Conservation (phyloP, 1,139 yeast genomes). For the Candida glucosophila region DNA sequence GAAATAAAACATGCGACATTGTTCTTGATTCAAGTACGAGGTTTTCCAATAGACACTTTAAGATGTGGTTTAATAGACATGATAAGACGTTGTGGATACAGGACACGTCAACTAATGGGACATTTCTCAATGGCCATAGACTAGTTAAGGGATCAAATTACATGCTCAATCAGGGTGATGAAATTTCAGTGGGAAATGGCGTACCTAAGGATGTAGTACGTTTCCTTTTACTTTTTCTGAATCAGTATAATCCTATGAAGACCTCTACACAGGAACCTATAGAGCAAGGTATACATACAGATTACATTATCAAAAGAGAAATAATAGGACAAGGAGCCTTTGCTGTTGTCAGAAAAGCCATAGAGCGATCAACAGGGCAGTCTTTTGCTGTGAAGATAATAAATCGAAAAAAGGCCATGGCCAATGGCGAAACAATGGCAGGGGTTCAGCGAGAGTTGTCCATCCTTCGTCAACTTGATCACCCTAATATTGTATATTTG, state of each 20-base stretch:
- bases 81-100: slow-evolving; percentile 55
- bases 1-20: slow-evolving; percentile 61
- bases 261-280: slow-evolving; percentile 12
- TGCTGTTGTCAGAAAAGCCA: slow-evolving; percentile 88
- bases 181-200: slow-evolving; percentile 84
- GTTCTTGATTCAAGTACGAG: slow-evolving; percentile 56
- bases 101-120: slow-evolving; percentile 83
- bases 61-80: slow-evolving; percentile 49
- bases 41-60: slow-evolving; percentile 71
- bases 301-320: slow-evolving; percentile 72
- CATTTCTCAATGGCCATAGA: slow-evolving; percentile 68
- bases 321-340: slow-evolving; percentile 95
- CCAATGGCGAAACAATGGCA: slow-evolving; percentile 48
- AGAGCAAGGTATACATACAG: slow-evolving; percentile 53
- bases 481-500: slow-evolving; percentile 75
- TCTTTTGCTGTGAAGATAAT: slow-evolving; percentile 88
- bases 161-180: slow-evolving; percentile 85
- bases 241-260: slow-evolving; percentile 29
- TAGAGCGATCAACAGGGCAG: slow-evolving; percentile 76
- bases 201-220: slow-evolving; percentile 68
- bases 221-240: slow-evolving; percentile 59
- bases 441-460: slow-evolving; percentile 84
- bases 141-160: slow-evolving; percentile 76
- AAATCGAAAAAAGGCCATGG: slow-evolving; percentile 67
- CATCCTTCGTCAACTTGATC: slow-evolving; percentile 67